phyloP scores from a whole-genome alignment of 345 rosid species.

The Boechera retrofracta region DNA sequence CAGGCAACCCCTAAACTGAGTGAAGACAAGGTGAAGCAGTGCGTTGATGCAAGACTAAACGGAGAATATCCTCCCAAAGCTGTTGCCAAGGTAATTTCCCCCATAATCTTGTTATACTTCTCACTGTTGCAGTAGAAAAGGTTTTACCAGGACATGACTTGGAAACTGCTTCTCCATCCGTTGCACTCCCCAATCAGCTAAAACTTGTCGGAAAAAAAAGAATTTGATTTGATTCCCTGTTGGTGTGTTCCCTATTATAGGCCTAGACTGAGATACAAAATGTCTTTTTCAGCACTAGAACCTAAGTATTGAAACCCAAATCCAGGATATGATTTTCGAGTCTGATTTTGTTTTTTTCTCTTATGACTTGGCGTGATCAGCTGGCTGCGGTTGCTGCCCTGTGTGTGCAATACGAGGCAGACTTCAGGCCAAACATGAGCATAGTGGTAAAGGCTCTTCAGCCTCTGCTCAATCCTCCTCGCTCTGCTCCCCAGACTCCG shows the following conservation, averaged over 20 bases:
- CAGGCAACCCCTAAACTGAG: constrained; percentile 85
- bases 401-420: constrained; percentile 82
- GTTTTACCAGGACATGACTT: constrained; percentile 6
- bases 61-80: constrained; percentile 81
- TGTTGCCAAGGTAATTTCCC: constrained; percentile 65
- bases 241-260: constrained; percentile 12
- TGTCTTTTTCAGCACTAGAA: neutral
- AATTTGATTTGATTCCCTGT: neutral
- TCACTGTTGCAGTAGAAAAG: constrained; percentile 13
- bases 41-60: constrained; percentile 72
- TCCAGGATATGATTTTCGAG: neutral
- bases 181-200: neutral
- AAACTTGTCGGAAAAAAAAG: neutral
- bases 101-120: constrained; percentile 7
- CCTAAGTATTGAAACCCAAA: constrained; percentile 4
- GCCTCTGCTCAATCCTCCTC: constrained; percentile 73
- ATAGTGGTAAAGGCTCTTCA: constrained; percentile 83
- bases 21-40: constrained; percentile 84
- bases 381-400: constrained; percentile 83
- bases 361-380: constrained; percentile 49
- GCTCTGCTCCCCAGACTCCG: constrained; percentile 49
- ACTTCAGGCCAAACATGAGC: constrained; percentile 88
- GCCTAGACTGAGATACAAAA: constrained; percentile 13
- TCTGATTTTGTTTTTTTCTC: constrained; percentile 23
- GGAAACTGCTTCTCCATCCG: neutral